Evolutionary conservation across 179 eudicot genomes (phyloP).

Genomic region (Kewa caespitosa): DNA sequence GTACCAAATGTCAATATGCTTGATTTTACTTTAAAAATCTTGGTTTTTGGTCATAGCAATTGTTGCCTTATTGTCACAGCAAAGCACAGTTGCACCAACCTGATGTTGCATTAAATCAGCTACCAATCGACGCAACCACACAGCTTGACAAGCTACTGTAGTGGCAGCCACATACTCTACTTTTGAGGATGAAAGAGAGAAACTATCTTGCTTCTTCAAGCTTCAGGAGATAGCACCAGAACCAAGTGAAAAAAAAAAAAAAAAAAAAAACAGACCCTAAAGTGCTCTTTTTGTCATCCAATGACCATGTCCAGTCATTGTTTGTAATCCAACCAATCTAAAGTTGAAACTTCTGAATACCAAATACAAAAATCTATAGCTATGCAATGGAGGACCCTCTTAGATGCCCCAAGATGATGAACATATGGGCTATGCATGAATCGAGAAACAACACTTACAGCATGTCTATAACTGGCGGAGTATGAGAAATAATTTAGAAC

Average conservation of each 20-base stretch:
- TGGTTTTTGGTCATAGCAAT: conserved; percentile 15
- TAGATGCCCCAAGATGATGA: background rate
- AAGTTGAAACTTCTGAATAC: background rate
- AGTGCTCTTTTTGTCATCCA: background rate
- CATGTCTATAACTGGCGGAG: background rate
- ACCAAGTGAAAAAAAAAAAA: no score
- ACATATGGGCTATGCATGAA: no score
- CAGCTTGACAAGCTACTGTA: conserved; percentile 9
- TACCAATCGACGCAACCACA: no score
- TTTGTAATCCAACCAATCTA: background rate
- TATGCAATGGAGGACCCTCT: background rate
- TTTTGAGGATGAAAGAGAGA: background rate
- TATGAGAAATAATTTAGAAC: background rate
- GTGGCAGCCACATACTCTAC: conserved; percentile 7
- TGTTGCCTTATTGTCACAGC: conserved; percentile 11
- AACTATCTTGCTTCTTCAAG: background rate
- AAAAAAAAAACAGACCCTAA: background rate
- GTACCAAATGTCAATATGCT: background rate
- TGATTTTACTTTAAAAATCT: conserved; percentile 10
- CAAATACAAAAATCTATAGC: background rate
- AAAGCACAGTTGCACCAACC: background rate
- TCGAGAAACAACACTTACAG: no score
- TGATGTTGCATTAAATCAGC: conserved; percentile 1
- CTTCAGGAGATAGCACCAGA: no score
- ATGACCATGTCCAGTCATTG: background rate